A percentile compares a stretch with the other conserved stretches of the same genome.
Evolutionary conservation across 805 yeast genomes (phyloP).

Genomic region (Huiozyma sinensis): DNA sequence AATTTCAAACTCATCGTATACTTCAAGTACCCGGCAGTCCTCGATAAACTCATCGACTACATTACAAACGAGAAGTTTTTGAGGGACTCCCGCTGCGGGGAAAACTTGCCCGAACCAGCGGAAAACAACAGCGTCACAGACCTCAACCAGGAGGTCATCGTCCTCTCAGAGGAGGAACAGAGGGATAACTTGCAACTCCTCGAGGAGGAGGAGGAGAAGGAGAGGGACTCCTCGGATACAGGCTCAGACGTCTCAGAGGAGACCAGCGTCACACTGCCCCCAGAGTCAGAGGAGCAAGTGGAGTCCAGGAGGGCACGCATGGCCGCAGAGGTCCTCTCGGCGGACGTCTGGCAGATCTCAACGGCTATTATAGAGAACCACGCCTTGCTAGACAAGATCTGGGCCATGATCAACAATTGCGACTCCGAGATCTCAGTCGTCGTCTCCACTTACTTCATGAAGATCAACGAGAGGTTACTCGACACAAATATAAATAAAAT

Average conservation of each 20-base stretch:
- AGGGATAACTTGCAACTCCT: neutral
- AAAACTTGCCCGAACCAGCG: neutral
- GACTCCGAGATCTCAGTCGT: constrained; percentile 58
- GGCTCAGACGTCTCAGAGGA: constrained; percentile 24
- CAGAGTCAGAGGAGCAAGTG: constrained; percentile 31
- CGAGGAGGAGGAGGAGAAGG: neutral
- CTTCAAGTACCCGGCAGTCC: constrained; percentile 66
- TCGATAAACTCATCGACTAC: constrained; percentile 56
- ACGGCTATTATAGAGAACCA: constrained; percentile 77
- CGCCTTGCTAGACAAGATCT: constrained; percentile 52
- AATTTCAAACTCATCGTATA: constrained; percentile 68
- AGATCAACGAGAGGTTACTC: constrained; percentile 77
- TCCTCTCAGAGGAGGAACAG: neutral
- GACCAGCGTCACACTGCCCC: constrained; percentile 24
- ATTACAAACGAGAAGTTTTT: constrained; percentile 38
- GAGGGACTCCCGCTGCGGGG: constrained; percentile 9
- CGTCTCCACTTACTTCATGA: constrained; percentile 80
- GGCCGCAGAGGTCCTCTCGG: constrained; percentile 80
- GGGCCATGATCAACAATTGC: constrained; percentile 61
- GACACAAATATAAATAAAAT: constrained; percentile 83
- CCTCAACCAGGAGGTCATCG: constrained; percentile 5
- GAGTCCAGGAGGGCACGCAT: constrained; percentile 44
- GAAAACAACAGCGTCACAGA: neutral
- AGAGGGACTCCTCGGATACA: neutral
- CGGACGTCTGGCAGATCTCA: constrained; percentile 88